These are phyloP conservation scores for Fusarium subtropicale DNA, from an alignment of 2,329 filamentous ascomycete genomes.

Conservation along the genomic window DNA sequence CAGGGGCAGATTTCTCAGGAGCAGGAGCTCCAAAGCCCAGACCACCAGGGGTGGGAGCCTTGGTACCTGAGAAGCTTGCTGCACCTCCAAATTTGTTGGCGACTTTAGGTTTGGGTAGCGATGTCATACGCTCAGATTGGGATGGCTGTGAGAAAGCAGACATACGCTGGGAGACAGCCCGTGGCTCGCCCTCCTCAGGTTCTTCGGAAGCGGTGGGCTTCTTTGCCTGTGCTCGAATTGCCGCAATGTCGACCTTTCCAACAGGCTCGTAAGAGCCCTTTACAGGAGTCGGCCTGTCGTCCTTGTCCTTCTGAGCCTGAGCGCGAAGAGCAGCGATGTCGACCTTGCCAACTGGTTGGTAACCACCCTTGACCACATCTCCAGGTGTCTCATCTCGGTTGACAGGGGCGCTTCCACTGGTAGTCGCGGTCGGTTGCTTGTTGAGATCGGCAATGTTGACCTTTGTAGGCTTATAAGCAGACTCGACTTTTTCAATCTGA, in stretches of 20 bases:
- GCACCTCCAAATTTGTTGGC: conserved; percentile 85
- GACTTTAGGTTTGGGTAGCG: conserved; percentile 93
- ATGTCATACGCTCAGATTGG: conserved; percentile 82
- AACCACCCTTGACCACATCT: conserved; percentile 84
- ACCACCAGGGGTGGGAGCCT: conserved; percentile 81
- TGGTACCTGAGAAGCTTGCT: conserved; percentile 84
- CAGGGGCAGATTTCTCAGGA: conserved; percentile 66
- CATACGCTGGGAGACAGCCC: conserved; percentile 79
- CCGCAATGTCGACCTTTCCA: conserved; percentile 96
- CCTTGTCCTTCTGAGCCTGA: conserved; percentile 74
- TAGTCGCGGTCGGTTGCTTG: conserved; percentile 75
- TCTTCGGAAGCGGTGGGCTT: conserved; percentile 62
- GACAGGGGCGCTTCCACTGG: conserved; percentile 65
- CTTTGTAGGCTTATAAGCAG: conserved; percentile 94
- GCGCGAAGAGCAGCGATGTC: conserved; percentile 91
- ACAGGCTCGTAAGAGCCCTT: conserved; percentile 96
- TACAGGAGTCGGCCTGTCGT: conserved; percentile 85
- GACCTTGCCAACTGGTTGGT: conserved; percentile 97
- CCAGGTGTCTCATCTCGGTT: conserved; percentile 57
- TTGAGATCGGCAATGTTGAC: conserved; percentile 91
- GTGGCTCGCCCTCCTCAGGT: conserved; percentile 56
- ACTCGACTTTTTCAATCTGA: conserved; percentile 89
- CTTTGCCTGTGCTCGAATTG: conserved; percentile 87
- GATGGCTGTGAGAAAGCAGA: conserved; percentile 72
- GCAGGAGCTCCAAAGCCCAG: conserved; percentile 72